Evolutionary conservation across 441 rosid genomes (phyloP).

Genomic region (Rhodomyrtus psidioides): DNA sequence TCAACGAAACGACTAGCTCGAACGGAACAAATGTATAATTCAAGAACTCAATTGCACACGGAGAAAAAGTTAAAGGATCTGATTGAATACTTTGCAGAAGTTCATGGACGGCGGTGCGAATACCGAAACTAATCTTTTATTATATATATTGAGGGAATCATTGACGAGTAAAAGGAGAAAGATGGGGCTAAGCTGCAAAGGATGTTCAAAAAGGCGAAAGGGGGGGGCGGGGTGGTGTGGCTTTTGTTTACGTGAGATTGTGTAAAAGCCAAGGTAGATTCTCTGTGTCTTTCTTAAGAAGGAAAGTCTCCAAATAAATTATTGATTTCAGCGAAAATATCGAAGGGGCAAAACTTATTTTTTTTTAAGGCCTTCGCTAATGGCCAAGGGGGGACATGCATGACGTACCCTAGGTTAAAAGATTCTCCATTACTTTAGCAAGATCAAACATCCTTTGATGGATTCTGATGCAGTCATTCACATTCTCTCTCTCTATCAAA

Average conservation of each 20-base stretch:
- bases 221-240: neutral
- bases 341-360: neutral
- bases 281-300: neutral
- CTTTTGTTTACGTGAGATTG: neutral
- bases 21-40: neutral
- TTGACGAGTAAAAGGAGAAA: neutral
- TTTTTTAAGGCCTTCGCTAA: neutral
- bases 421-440: neutral
- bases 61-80: neutral
- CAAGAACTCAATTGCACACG: neutral
- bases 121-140: neutral
- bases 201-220: neutral
- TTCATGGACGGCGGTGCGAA: neutral
- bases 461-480: neutral
- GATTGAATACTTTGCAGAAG: neutral
- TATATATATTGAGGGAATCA: neutral
- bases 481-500: neutral
- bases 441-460: neutral
- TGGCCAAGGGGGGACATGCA: neutral
- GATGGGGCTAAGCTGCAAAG: neutral
- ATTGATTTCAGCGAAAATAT: neutral
- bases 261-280: neutral
- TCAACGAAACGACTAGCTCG: neutral
- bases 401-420: neutral
- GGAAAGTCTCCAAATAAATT: neutral